Evolutionary conservation across 2,329 filamentous ascomycete species (phyloP).

Genomic region (Fusarium tricinctum): DNA sequence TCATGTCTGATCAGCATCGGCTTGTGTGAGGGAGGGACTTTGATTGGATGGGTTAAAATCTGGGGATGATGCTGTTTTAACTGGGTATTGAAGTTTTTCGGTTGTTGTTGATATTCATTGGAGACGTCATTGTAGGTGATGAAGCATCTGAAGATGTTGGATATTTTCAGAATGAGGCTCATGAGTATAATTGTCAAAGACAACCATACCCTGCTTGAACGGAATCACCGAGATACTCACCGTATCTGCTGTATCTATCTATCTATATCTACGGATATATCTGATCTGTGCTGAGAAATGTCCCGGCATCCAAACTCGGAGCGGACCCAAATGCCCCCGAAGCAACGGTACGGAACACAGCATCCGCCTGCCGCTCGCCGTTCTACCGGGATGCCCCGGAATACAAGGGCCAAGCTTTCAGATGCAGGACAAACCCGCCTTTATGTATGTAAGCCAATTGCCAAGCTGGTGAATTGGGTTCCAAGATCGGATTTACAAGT

Average conservation of each 20-base stretch:
- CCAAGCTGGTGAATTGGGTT: background rate
- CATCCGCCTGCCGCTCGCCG: constrained; percentile 35
- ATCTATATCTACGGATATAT: background rate
- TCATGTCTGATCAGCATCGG: constrained; percentile 25
- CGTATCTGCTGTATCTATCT: too few relatives aligned
- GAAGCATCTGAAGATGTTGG: background rate
- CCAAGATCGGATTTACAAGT: constrained; percentile 7
- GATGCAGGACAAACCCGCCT: constrained; percentile 27
- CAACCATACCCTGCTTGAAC: background rate
- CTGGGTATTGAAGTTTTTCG: constrained; percentile 19
- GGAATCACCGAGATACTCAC: constrained; percentile 26
- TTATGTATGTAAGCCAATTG: constrained; percentile 4
- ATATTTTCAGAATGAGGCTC: constrained; percentile 2
- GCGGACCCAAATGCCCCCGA: constrained; percentile 28
- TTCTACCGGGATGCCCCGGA: constrained; percentile 39
- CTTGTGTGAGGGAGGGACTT: constrained; percentile 28
- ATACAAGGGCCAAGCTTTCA: constrained; percentile 22
- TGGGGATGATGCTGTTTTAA: constrained; percentile 35
- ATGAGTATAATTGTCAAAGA: background rate
- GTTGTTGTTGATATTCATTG: constrained; percentile 3
- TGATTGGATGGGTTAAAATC: constrained; percentile 38
- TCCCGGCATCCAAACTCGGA: constrained; percentile 17
- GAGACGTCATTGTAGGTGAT: constrained; percentile 18
- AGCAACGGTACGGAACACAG: constrained; percentile 35
- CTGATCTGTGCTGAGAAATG: constrained; percentile 10